A percentile compares a stretch with the other conserved stretches of the same genome.
Conservation (phyloP, 2,329 filamentous ascomycete species). For the Sclerotinia spermophila region DNA sequence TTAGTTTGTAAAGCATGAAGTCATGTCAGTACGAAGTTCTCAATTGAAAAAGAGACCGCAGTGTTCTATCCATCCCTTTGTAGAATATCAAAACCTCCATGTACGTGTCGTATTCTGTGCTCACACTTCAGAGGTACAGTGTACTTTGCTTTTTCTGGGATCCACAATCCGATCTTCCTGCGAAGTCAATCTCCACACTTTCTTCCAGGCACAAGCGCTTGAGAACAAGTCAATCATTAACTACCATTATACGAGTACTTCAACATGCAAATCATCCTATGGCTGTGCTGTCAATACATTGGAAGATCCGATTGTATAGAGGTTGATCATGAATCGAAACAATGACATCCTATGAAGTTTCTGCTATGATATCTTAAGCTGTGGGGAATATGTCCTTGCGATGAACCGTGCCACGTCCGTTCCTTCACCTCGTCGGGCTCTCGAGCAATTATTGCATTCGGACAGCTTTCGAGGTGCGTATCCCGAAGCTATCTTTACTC, state of each 20-base stretch:
- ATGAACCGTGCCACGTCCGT: slow-evolving; percentile 1
- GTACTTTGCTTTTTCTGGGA: background rate
- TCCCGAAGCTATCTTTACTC: background rate
- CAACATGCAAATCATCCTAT: background rate
- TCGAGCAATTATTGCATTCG: background rate
- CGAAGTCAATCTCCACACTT: background rate
- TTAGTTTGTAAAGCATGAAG: background rate
- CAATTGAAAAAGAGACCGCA: background rate
- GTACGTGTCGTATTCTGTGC: too few relatives aligned
- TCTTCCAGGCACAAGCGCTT: background rate
- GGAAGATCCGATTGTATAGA: background rate
- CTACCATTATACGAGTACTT: background rate
- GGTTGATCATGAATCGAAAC: background rate
- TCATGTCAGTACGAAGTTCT: background rate
- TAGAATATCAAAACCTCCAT: too few relatives aligned
- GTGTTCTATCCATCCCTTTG: background rate
- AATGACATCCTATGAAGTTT: background rate
- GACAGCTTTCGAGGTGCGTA: background rate
- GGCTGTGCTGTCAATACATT: background rate
- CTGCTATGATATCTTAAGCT: background rate
- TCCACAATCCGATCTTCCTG: background rate
- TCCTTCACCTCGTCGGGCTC: background rate
- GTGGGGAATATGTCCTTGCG: background rate
- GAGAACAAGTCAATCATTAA: background rate
- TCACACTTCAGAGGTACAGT: too few relatives aligned